phyloP scores from a whole-genome alignment of 257 asterid species.

The Salvia miltiorrhiza region DNA sequence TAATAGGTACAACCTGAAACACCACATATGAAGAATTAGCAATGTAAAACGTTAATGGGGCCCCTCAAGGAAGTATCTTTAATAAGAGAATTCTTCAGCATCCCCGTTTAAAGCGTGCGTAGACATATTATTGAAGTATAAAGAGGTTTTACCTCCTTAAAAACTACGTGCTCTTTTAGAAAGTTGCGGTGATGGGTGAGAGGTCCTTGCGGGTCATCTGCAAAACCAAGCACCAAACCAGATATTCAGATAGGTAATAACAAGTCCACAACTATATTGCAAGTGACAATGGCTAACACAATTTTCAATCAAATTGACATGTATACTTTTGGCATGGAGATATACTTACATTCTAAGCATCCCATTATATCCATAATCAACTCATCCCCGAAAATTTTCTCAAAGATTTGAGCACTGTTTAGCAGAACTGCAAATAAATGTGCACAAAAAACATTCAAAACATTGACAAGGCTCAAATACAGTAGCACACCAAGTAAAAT shows the following conservation, averaged over 20 bases:
- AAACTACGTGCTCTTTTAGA: conserved; percentile 78
- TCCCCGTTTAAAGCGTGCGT: background rate
- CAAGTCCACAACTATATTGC: conserved; percentile 7
- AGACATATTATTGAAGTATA: background rate
- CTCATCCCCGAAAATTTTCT: conserved; percentile 90
- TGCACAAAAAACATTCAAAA: conserved; percentile 18
- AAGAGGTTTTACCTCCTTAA: conserved; percentile 68
- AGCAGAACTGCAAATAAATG: conserved; percentile 69
- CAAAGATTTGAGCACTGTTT: conserved; percentile 82
- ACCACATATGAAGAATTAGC: conserved; percentile 21
- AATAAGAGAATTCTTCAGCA: background rate
- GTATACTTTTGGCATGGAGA: background rate
- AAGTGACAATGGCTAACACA: background rate
- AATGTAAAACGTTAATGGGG: conserved; percentile 6
- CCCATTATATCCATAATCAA: conserved; percentile 89
- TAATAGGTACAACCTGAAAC: conserved; percentile 78
- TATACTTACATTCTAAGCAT: conserved; percentile 84
- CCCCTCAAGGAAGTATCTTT: conserved; percentile 4
- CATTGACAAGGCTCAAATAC: conserved; percentile 1
- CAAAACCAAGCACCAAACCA: conserved; percentile 21
- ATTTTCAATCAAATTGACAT: background rate
- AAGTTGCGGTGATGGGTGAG: conserved; percentile 78
- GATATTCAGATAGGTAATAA: conserved; percentile 13
- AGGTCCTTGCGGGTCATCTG: conserved; percentile 87
- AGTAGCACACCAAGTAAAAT: background rate